Evolutionary conservation across 176 grass and related monocot genomes (phyloP), one percentile per base, ranked within the genome.

Genomic region (Zea luxurians): DNA sequence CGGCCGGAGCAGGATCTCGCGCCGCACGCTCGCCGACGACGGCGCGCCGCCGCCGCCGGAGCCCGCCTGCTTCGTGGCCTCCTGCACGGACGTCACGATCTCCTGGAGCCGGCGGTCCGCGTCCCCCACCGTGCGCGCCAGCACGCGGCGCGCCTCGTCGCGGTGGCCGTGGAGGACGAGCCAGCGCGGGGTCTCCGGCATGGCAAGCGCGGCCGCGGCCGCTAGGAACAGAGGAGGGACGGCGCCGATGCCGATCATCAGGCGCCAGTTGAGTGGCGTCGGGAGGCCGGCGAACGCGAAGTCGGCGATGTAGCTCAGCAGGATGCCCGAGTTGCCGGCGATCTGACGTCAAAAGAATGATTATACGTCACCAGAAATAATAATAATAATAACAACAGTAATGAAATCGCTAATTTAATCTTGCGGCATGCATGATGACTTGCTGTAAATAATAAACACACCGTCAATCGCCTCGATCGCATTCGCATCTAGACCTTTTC

Each of bases 131-230:
- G 76, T 90, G 76, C 74, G 83, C 38, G 61, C 13, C 11, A 93
- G 88, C 3, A 90, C 62, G 20, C 45, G 36, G 34, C 72, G 83
- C 0, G 88, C 85, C 17, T 85, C 85, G 47, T 75, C 80, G 5
- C 64, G 75, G 54, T 76, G 82, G 40, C 91, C 91, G 54, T 86
- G 83, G 37, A 90, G 80, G 47, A 90, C 88, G 17, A 93, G 91
- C 88, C 88, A 93, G 53, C 91, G 91, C 12, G 91, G 91, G 1
- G 88, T 90, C 83, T 90, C 91, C 13, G 88, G 91, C 88, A 93
- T 90, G 54, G 68, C 76, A n/a, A 90, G 71, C 37, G 74, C 5
- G 4, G 86, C 68, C 5, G 61, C 70, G 20, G 54, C 66, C 0
- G 17, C 76, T 16, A 93, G 85, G 52, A 93, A 88, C 27, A 93